A percentile compares a stretch with the other conserved stretches of the same genome.
phyloP scores from a whole-genome alignment of 805 yeast genomes.

The Pichia ethanolica region DNA sequence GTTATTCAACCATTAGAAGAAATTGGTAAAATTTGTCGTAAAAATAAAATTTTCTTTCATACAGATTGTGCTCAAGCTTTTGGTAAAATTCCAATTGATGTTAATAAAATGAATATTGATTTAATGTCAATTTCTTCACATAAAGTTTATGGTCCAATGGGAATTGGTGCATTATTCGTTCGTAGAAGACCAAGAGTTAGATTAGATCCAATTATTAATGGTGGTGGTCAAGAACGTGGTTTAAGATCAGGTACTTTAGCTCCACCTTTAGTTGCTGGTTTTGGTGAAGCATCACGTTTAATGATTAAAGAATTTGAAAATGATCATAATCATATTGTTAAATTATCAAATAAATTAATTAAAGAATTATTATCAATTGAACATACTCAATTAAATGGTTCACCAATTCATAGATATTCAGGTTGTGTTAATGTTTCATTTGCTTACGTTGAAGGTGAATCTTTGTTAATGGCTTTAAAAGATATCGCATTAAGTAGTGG shows the following conservation, averaged over 20 bases:
- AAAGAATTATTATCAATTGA: conserved; percentile 72
- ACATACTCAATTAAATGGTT: conserved; percentile 87
- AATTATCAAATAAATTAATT: conserved; percentile 65
- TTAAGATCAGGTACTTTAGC: conserved; percentile 94
- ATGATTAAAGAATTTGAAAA: conserved; percentile 65
- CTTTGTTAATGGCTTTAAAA: conserved; percentile 92
- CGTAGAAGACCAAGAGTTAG: conserved; percentile 98
- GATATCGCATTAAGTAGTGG: conserved; percentile 96
- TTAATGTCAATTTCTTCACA: conserved; percentile 91
- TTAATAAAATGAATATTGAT: conserved; percentile 88
- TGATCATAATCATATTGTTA: conserved; percentile 64
- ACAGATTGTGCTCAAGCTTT: conserved; percentile 97
- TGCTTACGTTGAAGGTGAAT: conserved; percentile 97
- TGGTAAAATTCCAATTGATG: conserved; percentile 90
- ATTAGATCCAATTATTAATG: conserved; percentile 87
- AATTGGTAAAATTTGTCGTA: conserved; percentile 81
- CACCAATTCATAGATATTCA: conserved; percentile 61
- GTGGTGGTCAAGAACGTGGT: conserved; percentile 99
- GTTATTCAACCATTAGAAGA: conserved; percentile 94
- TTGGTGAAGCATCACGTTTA: conserved; percentile 94
- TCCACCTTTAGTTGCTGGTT: conserved; percentile 92
- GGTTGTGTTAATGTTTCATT: conserved; percentile 97
- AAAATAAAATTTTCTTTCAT: conserved; percentile 89
- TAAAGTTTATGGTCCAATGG: conserved; percentile 97
- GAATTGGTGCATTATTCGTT: conserved; percentile 90